These are phyloP conservation scores for Dillenia turbinata DNA, from an alignment of 164 flowering plant species.

Conservation along the genomic window DNA sequence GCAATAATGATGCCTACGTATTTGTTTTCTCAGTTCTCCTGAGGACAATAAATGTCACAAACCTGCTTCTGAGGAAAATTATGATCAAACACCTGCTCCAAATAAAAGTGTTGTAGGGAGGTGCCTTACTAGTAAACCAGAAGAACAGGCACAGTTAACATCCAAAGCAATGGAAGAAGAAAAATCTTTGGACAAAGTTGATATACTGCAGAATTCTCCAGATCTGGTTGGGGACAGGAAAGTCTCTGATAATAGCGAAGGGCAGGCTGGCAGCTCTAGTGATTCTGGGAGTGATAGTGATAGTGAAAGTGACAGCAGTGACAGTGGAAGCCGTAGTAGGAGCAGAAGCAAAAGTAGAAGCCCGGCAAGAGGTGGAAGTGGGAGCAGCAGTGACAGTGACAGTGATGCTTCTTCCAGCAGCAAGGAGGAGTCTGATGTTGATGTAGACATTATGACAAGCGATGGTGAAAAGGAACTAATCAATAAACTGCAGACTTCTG, in stretches of 20 bases:
- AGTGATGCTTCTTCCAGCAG: conserved; percentile 85
- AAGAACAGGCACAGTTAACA: conserved; percentile 29
- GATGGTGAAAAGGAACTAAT: conserved; percentile 76
- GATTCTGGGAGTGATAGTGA: conserved; percentile 73
- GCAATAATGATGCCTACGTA: neutral
- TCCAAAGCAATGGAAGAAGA: conserved; percentile 30
- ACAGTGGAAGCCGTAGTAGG: conserved; percentile 50
- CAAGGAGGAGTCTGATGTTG: conserved; percentile 91
- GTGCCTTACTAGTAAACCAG: conserved; percentile 19
- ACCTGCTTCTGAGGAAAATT: conserved; percentile 19
- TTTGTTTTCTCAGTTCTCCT: conserved; percentile 51
- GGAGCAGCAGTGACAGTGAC: conserved; percentile 87
- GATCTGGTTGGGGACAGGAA: conserved; percentile 47
- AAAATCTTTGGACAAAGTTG: conserved; percentile 30
- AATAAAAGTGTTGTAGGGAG: conserved; percentile 27
- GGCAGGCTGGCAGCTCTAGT: conserved; percentile 60
- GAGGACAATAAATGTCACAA: conserved; percentile 32
- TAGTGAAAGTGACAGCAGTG: conserved; percentile 71
- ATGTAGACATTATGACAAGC: conserved; percentile 84
- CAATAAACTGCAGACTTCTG: conserved; percentile 29
- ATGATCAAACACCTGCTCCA: conserved; percentile 31
- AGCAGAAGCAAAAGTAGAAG: conserved; percentile 56
- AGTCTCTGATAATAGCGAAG: conserved; percentile 48
- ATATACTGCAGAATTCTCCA: conserved; percentile 37
- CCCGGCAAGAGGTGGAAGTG: conserved; percentile 63